A percentile compares a stretch with the other conserved stretches of the same genome.
Conservation (phyloP, 805 yeast species). For the Torulaspora maleeae region DNA sequence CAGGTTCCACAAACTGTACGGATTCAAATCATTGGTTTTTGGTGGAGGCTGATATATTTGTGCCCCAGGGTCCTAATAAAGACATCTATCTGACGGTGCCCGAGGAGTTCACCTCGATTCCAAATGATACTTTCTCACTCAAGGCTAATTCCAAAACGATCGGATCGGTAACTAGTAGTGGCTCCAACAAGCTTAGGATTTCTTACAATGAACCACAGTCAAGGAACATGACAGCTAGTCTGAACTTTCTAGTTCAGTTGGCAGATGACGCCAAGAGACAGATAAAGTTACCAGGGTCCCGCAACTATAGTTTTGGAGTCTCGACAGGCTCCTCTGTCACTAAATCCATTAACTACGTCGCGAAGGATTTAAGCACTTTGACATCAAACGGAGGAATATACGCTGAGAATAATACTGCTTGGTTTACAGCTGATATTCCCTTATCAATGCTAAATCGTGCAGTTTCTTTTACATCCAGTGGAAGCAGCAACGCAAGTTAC, state of each 20-base stretch:
- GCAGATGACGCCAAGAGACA: conserved; percentile 14
- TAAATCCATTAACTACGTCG: conserved; percentile 20
- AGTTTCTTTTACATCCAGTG: conserved; percentile 20
- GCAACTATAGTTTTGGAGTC: conserved; percentile 21
- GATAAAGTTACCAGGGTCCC: conserved; percentile 18
- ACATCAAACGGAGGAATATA: conserved; percentile 29
- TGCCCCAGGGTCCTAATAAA: conserved; percentile 19
- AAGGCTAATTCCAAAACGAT: conserved; percentile 14
- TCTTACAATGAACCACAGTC: conserved; percentile 8
- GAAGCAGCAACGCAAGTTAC: conserved; percentile 15
- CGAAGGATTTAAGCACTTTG: conserved; percentile 16
- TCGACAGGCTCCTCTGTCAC: conserved; percentile 20
- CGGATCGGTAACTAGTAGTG: conserved; percentile 20
- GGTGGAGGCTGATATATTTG: conserved; percentile 25
- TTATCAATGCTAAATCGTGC: conserved; percentile 16
- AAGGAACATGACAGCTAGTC: conserved; percentile 19
- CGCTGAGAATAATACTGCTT: conserved; percentile 22
- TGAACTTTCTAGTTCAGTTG: conserved; percentile 27
- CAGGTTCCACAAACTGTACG: conserved; percentile 21
- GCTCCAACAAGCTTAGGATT: conserved; percentile 25
- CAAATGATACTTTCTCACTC: conserved; percentile 21
- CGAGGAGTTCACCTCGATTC: conserved; percentile 20
- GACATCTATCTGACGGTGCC: conserved; percentile 27
- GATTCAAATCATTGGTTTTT: conserved; percentile 30
- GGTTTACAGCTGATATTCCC: conserved; percentile 32